Evolutionary conservation across 495 filamentous ascomycete genomes (phyloP), one percentile per base, ranked within the genome.

Genomic region (Penicillium steckii): DNA sequence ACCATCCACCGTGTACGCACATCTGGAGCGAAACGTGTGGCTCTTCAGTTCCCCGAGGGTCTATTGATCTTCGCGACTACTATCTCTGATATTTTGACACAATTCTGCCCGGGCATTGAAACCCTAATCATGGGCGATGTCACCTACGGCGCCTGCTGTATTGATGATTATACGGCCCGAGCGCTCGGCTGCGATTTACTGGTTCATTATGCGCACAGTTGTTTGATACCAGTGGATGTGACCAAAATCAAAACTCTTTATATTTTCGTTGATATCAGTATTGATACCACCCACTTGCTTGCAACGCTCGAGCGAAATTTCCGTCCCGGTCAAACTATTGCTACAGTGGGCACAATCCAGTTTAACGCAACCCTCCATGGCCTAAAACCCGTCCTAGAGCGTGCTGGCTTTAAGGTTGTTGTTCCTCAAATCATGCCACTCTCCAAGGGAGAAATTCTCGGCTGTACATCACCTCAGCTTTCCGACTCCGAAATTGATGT

Each of bases 121-220:
- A 97, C 95, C 0, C 74, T 97, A 13, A 97, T 99, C 67, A 97
- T 99, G 94, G 94, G 95, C 44, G 94, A 99, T 59, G 94, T 99
- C 22, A 99, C 94, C 0, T 99, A 99, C 72, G 94, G 94, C 41
- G 94, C 94, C 2, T 99, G 94, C 75, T 99, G 94, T 64, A 97
- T 99, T 55, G 94, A 99, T 65, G 94, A 99, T 73, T 99, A 93
- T 71, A 97, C 94, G 0, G 94, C 94, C 0, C 82, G 94, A 17
- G 94, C 94, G 0, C 80, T 99, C 22, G 95, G 89, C 1, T 99
- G 94, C 61, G 94, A 99, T 65, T 73, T 99, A 3, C 78, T 99
- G 4, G 90, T 99, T 1, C 94, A 99, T 70, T 99, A 99, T 64
- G 94, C 94, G 0, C 94, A 99, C 68, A 91, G 86, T 66, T 99